Conservation (phyloP, 2,329 filamentous ascomycete species). For the Sporothrix globosa region DNA sequence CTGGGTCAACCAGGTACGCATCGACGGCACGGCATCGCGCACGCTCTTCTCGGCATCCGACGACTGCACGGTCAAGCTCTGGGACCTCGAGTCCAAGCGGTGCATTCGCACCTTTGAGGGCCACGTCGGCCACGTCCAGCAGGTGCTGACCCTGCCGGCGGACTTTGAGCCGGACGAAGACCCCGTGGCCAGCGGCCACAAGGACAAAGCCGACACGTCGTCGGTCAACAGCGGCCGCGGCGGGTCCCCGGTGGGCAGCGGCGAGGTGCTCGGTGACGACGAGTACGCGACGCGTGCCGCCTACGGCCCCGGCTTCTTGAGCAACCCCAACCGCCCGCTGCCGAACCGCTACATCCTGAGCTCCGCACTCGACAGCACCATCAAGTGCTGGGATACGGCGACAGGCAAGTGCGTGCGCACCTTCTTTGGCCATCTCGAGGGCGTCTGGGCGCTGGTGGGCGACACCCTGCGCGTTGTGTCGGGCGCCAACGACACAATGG, state of each 20-base stretch:
- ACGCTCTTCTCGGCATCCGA: conserved; percentile 93
- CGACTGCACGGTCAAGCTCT: conserved; percentile 82
- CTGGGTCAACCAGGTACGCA: conserved; percentile 94
- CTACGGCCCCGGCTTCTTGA: conserved; percentile 66
- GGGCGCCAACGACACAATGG: conserved; percentile 89
- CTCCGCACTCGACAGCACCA: conserved; percentile 85
- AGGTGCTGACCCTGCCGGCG: conserved; percentile 78
- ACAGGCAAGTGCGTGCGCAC: conserved; percentile 83
- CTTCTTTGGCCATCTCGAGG: conserved; percentile 96
- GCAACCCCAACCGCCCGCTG: conserved; percentile 64
- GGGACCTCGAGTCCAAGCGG: conserved; percentile 70
- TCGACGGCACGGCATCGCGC: conserved; percentile 73
- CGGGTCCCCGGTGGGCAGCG: conserved; percentile 38
- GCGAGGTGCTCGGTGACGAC: conserved; percentile 43
- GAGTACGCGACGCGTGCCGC: conserved; percentile 52
- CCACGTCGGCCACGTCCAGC: conserved; percentile 94
- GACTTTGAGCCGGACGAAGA: conserved; percentile 87
- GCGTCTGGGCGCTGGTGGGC: conserved; percentile 77
- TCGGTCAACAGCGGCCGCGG: conserved; percentile 56
- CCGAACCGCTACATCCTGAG: conserved; percentile 93
- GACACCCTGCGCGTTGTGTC: conserved; percentile 69
- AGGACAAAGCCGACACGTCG: conserved; percentile 57
- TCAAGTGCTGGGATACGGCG: conserved; percentile 87
- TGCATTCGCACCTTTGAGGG: conserved; percentile 80
- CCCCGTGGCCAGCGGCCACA: conserved; percentile 46